phyloP scores from a whole-genome alignment of 805 yeast genomes.

The Hanseniaspora guilliermondii region DNA sequence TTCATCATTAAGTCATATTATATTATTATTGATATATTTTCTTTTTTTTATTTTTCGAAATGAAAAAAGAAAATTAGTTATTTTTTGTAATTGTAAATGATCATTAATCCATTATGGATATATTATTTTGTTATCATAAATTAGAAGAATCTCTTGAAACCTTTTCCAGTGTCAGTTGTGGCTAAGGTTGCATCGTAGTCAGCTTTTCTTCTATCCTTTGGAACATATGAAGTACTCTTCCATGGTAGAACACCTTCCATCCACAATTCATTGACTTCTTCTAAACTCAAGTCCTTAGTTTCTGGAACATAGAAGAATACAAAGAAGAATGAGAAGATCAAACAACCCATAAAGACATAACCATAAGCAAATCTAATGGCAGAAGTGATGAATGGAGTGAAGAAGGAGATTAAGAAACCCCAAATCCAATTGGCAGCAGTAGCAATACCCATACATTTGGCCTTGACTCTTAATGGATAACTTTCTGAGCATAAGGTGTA shows the following conservation, averaged over 20 bases:
- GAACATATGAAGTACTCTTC: constrained; percentile 41
- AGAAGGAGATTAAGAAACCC: constrained; percentile 55
- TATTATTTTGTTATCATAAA: not conserved
- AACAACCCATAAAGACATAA: constrained; percentile 48
- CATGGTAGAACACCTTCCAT: constrained; percentile 33
- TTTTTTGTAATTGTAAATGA: not conserved
- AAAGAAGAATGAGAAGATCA: constrained; percentile 47
- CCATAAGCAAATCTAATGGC: constrained; percentile 64
- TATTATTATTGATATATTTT: too few species aligned
- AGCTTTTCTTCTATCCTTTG: constrained; percentile 31
- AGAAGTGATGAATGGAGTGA: constrained; percentile 60
- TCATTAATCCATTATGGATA: not conserved
- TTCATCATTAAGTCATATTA: too few species aligned
- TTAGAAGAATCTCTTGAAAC: constrained; percentile 20
- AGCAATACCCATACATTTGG: constrained; percentile 42
- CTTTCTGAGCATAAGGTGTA: constrained; percentile 51
- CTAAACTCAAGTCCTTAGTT: constrained; percentile 70
- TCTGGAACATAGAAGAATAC: constrained; percentile 63
- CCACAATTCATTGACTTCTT: constrained; percentile 63
- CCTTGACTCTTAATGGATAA: constrained; percentile 55
- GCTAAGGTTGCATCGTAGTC: constrained; percentile 23
- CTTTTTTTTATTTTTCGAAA: too few species aligned
- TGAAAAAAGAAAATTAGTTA: too few species aligned
- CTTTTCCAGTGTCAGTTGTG: constrained; percentile 23
- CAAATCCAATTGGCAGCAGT: constrained; percentile 50